phyloP scores from a whole-genome alignment of 2,329 filamentous ascomycete species.

The Geosmithia putterillii region DNA sequence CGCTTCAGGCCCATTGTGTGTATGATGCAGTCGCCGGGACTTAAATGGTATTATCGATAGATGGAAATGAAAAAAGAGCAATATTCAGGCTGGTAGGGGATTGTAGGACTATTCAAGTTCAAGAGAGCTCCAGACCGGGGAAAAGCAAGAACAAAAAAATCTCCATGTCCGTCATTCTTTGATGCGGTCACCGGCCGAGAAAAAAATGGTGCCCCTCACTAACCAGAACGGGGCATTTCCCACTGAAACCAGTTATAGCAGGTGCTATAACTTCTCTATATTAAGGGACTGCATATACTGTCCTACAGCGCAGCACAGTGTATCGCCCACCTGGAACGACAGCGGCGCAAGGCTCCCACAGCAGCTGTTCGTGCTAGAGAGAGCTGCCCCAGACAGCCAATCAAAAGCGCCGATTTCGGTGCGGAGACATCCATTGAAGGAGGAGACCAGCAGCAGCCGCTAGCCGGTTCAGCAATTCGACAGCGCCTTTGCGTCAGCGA shows the following conservation, averaged over 20 bases:
- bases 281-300: too few relatives aligned
- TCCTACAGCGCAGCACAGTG: too few relatives aligned
- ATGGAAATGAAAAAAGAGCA: not conserved
- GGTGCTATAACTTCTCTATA: too few relatives aligned
- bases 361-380: too few relatives aligned
- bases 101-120: not conserved
- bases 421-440: not conserved
- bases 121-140: too few relatives aligned
- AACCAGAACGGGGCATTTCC: not conserved
- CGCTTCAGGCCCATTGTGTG: conserved; percentile 37
- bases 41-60: not conserved
- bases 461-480: not conserved
- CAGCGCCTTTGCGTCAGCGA: conserved; percentile 12
- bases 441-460: not conserved
- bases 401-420: too few relatives aligned
- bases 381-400: too few relatives aligned
- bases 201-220: conserved; percentile 4
- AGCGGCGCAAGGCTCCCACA: too few relatives aligned
- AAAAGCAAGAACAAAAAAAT: not conserved
- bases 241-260: too few relatives aligned
- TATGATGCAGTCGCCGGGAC: not conserved
- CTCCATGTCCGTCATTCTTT: not conserved
- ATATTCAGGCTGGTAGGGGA: not conserved
- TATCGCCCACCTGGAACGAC: too few relatives aligned
- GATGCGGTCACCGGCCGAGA: not conserved